These are phyloP conservation scores for Daphne laureola DNA, from an alignment of 441 rosid species.

Conservation along the genomic window DNA sequence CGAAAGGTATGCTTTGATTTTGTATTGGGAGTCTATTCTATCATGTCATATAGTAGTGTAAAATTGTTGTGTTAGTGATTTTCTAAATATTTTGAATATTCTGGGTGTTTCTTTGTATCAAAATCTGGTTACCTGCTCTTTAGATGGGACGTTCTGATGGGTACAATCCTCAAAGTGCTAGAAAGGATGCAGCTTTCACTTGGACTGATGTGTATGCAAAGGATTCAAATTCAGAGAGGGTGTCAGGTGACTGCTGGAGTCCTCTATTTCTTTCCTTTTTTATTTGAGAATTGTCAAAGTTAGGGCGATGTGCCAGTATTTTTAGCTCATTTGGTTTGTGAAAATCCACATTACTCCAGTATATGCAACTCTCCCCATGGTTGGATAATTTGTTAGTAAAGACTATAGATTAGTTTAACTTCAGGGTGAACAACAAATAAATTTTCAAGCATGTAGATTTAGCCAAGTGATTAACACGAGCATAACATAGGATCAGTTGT, in stretches of 20 bases:
- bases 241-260: slow-evolving; percentile 26
- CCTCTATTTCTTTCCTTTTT: not conserved
- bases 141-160: slow-evolving; percentile 77
- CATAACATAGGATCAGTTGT: not conserved
- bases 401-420: no score
- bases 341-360: no score
- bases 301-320: no score
- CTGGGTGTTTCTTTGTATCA: slow-evolving; percentile 10
- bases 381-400: no score
- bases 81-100: not conserved
- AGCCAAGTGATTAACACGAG: no score
- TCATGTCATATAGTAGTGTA: not conserved
- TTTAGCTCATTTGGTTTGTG: no score
- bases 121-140: slow-evolving; percentile 16
- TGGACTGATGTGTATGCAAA: slow-evolving; percentile 67
- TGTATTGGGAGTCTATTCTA: not conserved
- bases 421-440: no score
- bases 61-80: not conserved
- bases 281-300: not conserved
- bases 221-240: slow-evolving; percentile 21
- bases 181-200: slow-evolving; percentile 52
- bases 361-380: no score
- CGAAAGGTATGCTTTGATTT: slow-evolving; percentile 52
- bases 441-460: no score
- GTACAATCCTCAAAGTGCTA: slow-evolving; percentile 40